Evolutionary conservation across 352 stramenopile species (phyloP).

Genomic region (Phytophthora europaea): DNA sequence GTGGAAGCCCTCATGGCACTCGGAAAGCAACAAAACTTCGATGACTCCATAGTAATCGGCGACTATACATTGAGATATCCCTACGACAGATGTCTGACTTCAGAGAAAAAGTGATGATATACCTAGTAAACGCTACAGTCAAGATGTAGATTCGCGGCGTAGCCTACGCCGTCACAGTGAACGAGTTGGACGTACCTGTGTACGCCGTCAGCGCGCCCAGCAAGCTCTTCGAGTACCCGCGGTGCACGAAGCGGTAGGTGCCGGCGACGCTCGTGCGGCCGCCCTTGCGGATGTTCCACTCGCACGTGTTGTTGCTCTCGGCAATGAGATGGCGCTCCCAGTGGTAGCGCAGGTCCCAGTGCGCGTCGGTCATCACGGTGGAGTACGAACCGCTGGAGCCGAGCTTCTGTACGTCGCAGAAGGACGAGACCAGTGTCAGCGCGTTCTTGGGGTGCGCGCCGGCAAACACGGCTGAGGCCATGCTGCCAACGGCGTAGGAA

Average conservation of each 20-base stretch:
- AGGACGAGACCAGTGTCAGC: conserved; percentile 40
- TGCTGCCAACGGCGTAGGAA: conserved; percentile 38
- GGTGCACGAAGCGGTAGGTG: conserved; percentile 49
- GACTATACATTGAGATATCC: too few species aligned
- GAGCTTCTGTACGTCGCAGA: conserved; percentile 56
- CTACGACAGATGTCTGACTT: too few species aligned
- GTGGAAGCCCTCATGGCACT: too few species aligned
- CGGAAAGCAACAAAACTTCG: too few species aligned
- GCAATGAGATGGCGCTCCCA: conserved; percentile 28
- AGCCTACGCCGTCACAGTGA: conserved; percentile 23
- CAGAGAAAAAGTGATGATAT: too few species aligned
- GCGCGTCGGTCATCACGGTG: conserved; percentile 46
- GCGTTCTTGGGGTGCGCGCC: conserved; percentile 56
- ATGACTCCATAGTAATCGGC: too few species aligned
- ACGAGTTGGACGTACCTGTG: conserved; percentile 35
- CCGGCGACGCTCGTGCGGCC: conserved; percentile 35
- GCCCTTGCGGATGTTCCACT: conserved; percentile 49
- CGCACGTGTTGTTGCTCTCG: conserved; percentile 49
- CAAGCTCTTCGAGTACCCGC: conserved; percentile 47
- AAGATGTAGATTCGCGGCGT: too few species aligned
- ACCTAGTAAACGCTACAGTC: too few species aligned
- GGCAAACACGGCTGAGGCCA: conserved; percentile 42
- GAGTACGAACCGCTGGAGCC: conserved; percentile 19
- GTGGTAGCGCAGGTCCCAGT: conserved; percentile 57
- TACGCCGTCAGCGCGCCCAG: conserved; percentile 42